These are phyloP conservation scores for Paracamarosporium sp. DNA, from an alignment of 2,329 filamentous ascomycete species.

Conservation along the genomic window DNA sequence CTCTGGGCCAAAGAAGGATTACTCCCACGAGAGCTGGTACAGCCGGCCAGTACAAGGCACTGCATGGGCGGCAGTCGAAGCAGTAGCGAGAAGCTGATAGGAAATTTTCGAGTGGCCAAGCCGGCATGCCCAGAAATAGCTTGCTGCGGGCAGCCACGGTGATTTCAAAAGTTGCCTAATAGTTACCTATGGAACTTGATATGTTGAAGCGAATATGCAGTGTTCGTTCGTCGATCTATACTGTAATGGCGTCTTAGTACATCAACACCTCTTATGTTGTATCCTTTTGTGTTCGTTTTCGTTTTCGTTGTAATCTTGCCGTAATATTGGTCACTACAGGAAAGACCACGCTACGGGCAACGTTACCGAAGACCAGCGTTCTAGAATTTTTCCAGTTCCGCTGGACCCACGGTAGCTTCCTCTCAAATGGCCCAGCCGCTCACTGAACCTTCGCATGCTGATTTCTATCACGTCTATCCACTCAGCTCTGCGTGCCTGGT, in stretches of 20 bases:
- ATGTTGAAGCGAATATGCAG: not conserved
- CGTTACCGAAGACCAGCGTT: not conserved
- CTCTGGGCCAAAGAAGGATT: slow-evolving; percentile 76
- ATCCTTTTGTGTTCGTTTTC: not conserved
- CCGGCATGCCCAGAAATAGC: not conserved
- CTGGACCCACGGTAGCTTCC: not conserved
- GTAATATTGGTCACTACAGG: not conserved
- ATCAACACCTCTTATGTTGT: not conserved
- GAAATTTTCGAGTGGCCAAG: not conserved
- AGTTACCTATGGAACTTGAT: no score
- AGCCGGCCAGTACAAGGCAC: slow-evolving; percentile 17
- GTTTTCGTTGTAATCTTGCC: not conserved
- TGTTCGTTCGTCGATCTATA: not conserved
- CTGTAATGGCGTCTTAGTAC: not conserved
- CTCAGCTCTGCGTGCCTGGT: not conserved
- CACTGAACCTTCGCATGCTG: not conserved
- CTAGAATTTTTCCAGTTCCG: not conserved
- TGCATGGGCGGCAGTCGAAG: not conserved
- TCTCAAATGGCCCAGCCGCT: not conserved
- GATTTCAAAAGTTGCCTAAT: not conserved
- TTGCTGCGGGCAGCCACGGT: not conserved
- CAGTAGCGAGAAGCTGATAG: not conserved
- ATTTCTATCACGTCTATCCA: not conserved
- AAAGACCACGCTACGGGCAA: not conserved
- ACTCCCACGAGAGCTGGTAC: slow-evolving; percentile 55